These are phyloP conservation scores for Ophiostoma sp. DNA, from an alignment of 2,329 filamentous ascomycete genomes.

Conservation along the genomic window DNA sequence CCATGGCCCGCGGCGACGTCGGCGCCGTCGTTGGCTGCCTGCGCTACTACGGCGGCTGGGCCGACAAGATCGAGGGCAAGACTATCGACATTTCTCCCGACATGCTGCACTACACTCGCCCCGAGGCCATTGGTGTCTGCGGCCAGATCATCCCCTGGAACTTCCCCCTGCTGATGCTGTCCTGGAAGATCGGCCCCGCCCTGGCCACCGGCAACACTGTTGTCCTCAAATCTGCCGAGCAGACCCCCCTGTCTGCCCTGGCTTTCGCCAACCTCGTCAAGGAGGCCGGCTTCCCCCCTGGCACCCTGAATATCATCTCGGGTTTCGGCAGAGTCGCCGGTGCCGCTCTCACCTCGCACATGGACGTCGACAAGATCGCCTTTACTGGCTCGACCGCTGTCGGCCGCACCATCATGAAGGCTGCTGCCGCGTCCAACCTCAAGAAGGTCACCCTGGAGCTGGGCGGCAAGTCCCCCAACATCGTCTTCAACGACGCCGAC, in stretches of 20 bases:
- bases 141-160: constrained; percentile 90
- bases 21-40: constrained; percentile 62
- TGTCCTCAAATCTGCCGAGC: constrained; percentile 70
- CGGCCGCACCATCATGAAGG: constrained; percentile 74
- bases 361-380: constrained; percentile 77
- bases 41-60: constrained; percentile 85
- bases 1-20: constrained; percentile 71
- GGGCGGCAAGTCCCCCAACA: constrained; percentile 75
- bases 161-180: constrained; percentile 74
- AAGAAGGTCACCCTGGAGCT: constrained; percentile 80
- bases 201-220: constrained; percentile 67
- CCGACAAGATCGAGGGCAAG: constrained; percentile 87
- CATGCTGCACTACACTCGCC: constrained; percentile 77
- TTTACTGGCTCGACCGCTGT: constrained; percentile 74
- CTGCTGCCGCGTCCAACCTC: constrained; percentile 68
- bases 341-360: constrained; percentile 68
- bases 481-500: constrained; percentile 72
- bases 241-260: constrained; percentile 67
- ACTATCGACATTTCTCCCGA: constrained; percentile 73
- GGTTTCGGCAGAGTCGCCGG: constrained; percentile 75
- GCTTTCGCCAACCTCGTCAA: constrained; percentile 60
- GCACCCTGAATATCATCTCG: constrained; percentile 71
- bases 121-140: constrained; percentile 75
- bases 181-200: constrained; percentile 76
- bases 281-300: constrained; percentile 73